Evolutionary conservation across 192 early-diverging fungal species (phyloP).

Genomic region (Coemansia sp.): DNA sequence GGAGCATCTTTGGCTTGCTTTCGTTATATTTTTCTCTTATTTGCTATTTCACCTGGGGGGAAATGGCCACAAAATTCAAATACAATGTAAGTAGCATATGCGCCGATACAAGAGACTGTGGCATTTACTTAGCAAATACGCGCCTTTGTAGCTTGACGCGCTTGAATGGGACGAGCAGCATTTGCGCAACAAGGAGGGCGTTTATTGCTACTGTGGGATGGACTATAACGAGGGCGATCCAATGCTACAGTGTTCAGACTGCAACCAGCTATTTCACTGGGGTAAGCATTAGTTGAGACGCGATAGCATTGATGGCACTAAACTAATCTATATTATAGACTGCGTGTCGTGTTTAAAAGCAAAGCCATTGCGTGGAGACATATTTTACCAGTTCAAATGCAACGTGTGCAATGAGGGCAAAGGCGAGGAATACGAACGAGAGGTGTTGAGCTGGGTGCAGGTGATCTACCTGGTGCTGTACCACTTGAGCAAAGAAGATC

Average conservation of each 20-base stretch:
- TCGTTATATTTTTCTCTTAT: neutral
- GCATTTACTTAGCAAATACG: no score
- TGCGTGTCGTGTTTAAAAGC: constrained; percentile 61
- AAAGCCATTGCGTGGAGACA: constrained; percentile 67
- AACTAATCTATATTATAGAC: constrained; percentile 33
- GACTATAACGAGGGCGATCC: constrained; percentile 58
- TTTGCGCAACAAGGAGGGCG: constrained; percentile 59
- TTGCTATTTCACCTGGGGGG: neutral
- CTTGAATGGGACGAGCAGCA: constrained; percentile 57
- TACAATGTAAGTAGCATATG: constrained; percentile 32
- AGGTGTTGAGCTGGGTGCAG: constrained; percentile 66
- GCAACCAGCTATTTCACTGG: constrained; percentile 72
- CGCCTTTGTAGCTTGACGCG: constrained; percentile 37
- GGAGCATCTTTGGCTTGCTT: neutral
- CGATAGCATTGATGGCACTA: neutral
- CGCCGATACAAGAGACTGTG: no score
- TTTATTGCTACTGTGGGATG: constrained; percentile 81
- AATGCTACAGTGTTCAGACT: constrained; percentile 67
- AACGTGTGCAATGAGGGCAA: constrained; percentile 65
- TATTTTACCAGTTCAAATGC: constrained; percentile 74
- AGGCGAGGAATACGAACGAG: constrained; percentile 65
- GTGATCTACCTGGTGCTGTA: constrained; percentile 75
- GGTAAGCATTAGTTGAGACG: constrained; percentile 37
- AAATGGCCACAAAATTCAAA: constrained; percentile 47
- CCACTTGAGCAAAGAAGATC: constrained; percentile 63